These are phyloP conservation scores for Corylus avellana DNA, from an alignment of 306 rosid genomes.

Conservation along the genomic window DNA sequence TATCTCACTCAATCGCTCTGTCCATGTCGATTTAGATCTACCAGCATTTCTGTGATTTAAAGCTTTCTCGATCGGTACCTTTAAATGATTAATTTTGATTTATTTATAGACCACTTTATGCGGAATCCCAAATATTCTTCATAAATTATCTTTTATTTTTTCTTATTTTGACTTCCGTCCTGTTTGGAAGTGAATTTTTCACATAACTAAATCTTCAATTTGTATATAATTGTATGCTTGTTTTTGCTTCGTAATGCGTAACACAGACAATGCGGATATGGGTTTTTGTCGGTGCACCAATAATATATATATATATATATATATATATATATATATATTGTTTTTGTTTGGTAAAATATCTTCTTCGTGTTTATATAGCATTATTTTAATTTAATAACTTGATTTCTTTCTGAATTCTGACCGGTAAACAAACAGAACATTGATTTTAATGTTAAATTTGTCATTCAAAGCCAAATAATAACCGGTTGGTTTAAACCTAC, in stretches of 20 bases:
- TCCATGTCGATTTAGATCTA: slow-evolving; percentile 13
- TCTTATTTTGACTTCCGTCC: not conserved
- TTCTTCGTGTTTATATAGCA: not conserved
- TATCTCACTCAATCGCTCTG: slow-evolving; percentile 23
- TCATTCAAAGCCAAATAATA: not conserved
- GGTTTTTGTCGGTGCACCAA: slow-evolving; percentile 1
- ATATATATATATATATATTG: too few relatives aligned
- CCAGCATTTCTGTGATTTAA: slow-evolving; percentile 21
- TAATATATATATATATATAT: not conserved
- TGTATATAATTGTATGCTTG: too few relatives aligned
- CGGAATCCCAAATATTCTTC: not conserved
- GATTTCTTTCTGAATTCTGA: not conserved
- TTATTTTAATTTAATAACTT: not conserved
- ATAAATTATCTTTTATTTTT: not conserved
- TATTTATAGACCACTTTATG: not conserved
- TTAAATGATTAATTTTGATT: not conserved
- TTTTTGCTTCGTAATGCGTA: too few relatives aligned
- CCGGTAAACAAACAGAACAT: not conserved
- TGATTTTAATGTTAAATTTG: not conserved
- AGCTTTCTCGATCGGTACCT: not conserved
- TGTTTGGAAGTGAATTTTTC: not conserved
- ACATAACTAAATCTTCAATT: too few relatives aligned
- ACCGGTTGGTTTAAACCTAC: not conserved
- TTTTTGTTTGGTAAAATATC: not conserved
- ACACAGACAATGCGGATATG: not conserved